Conservation (phyloP, 805 yeast genomes). For the Wickerhamomyces alni region DNA sequence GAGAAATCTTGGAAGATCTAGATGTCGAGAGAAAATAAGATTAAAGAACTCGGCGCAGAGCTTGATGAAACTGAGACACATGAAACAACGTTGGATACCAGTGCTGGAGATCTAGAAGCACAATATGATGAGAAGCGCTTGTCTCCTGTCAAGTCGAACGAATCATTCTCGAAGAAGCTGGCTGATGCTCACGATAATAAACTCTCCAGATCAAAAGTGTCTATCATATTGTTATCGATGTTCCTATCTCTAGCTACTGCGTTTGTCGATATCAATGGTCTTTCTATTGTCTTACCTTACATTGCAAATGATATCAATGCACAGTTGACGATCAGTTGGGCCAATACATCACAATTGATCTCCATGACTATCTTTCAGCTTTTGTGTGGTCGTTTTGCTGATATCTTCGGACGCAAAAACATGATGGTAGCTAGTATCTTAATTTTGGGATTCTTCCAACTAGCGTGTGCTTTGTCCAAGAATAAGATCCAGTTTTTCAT, state of each 20-base stretch:
- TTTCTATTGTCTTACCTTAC: constrained; percentile 24
- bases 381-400: constrained; percentile 48
- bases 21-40: too few species aligned
- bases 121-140: too few species aligned
- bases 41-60: too few species aligned
- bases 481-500: constrained; percentile 45
- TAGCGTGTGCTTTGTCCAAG: constrained; percentile 46
- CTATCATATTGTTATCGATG: constrained; percentile 12
- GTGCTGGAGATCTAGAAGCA: too few species aligned
- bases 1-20: too few species aligned
- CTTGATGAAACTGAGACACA: too few species aligned
- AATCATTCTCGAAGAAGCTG: constrained; percentile 10
- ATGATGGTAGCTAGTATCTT: constrained; percentile 36
- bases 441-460: constrained; percentile 37
- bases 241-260: constrained; percentile 14
- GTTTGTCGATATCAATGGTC: constrained; percentile 16
- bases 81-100: too few species aligned
- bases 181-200: constrained; percentile 16
- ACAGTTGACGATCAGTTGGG: constrained; percentile 49
- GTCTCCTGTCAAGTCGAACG: background rate
- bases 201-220: constrained; percentile 4
- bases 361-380: constrained; percentile 51
- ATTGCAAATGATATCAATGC: constrained; percentile 45
- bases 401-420: constrained; percentile 48
- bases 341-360: constrained; percentile 48